These are phyloP conservation scores for Trematosphaeria pertusa DNA, from an alignment of 2,329 filamentous ascomycete species.

Conservation along the genomic window DNA sequence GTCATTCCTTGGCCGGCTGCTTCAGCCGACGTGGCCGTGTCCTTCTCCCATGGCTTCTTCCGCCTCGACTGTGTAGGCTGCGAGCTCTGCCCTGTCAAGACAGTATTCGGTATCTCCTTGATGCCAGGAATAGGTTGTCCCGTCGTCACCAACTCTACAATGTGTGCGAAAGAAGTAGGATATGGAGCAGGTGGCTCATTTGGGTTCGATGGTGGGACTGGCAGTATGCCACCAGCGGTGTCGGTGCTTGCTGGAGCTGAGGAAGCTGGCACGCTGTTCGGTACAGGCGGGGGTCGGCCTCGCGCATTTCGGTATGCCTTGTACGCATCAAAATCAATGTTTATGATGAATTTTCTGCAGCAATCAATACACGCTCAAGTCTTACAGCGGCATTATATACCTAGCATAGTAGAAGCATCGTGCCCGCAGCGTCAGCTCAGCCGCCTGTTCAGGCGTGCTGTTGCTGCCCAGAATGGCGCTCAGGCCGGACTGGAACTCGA, in stretches of 20 bases:
- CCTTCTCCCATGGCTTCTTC: slow-evolving; percentile 82
- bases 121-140: slow-evolving; percentile 88
- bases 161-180: slow-evolving; percentile 82
- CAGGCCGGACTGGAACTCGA: slow-evolving; percentile 72
- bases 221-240: slow-evolving; percentile 28
- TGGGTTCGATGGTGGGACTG: slow-evolving; percentile 25
- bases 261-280: slow-evolving; percentile 18
- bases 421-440: slow-evolving; percentile 69
- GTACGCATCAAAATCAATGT: slow-evolving; percentile 72
- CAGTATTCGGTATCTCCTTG: slow-evolving; percentile 80
- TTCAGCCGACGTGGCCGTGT: no score
- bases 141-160: slow-evolving; percentile 82
- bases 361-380: neutral
- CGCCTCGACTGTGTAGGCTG: slow-evolving; percentile 60
- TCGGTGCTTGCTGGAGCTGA: slow-evolving; percentile 19
- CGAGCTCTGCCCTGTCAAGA: slow-evolving; percentile 73
- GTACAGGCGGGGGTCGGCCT: slow-evolving; percentile 27
- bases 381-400: slow-evolving; percentile 29
- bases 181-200: slow-evolving; percentile 67
- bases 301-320: slow-evolving; percentile 64
- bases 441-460: slow-evolving; percentile 60
- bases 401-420: slow-evolving; percentile 72
- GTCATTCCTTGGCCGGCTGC: no score
- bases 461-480: slow-evolving; percentile 68
- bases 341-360: slow-evolving; percentile 50